phyloP scores from a whole-genome alignment of 768 basidiomycete species.

The Kwoniella botswanensis region DNA sequence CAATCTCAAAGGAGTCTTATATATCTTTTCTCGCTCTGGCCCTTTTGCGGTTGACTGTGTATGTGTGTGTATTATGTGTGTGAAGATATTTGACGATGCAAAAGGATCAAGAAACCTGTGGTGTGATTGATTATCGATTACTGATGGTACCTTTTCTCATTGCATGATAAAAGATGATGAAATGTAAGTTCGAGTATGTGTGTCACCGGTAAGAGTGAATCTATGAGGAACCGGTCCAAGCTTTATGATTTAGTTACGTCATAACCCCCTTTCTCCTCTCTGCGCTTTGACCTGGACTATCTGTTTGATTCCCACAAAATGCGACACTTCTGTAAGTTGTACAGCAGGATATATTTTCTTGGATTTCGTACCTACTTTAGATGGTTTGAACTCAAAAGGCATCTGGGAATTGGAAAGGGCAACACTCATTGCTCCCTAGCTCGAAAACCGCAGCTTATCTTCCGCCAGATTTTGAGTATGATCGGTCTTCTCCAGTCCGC shows the following conservation, averaged over 20 bases:
- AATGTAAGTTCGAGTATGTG: too few relatives aligned
- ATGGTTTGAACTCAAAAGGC: too few relatives aligned
- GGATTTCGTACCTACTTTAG: too few relatives aligned
- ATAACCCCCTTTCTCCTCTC: conserved; percentile 10
- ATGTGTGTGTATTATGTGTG: conserved; percentile 1
- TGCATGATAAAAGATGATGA: background rate
- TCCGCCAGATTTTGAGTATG: too few relatives aligned
- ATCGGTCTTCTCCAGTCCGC: too few relatives aligned
- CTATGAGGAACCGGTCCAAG: conserved; percentile 1
- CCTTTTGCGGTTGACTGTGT: background rate
- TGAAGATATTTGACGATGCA: background rate
- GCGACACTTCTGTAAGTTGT: background rate
- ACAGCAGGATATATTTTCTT: too few relatives aligned
- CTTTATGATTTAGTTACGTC: conserved; percentile 8
- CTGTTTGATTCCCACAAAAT: background rate
- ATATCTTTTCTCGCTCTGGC: background rate
- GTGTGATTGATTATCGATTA: conserved; percentile 1
- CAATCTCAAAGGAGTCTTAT: background rate
- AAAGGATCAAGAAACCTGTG: background rate
- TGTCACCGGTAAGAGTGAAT: conserved; percentile 12
- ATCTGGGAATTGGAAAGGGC: too few relatives aligned
- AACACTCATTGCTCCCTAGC: too few relatives aligned
- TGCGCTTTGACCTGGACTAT: conserved; percentile 10
- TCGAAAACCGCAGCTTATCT: too few relatives aligned
- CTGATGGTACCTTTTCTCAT: background rate